Percentiles rank a stretch among this genome's conserved stretches.
Evolutionary conservation across 192 early-diverging fungal genomes (phyloP).

Genomic region (Entomortierella lignicola): DNA sequence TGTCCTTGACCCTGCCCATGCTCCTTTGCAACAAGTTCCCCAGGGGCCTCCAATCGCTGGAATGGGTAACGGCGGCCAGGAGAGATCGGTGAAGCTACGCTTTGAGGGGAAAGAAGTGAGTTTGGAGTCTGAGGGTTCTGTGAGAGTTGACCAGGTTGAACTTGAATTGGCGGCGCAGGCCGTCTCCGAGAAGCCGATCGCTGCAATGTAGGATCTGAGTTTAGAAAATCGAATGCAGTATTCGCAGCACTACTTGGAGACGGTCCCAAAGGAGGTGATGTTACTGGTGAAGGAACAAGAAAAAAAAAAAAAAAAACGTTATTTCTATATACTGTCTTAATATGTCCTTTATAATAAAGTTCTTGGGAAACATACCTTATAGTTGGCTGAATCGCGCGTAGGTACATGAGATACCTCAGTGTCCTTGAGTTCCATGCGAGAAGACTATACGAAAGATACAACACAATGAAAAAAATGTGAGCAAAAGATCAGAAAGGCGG

Average conservation of each 20-base stretch:
- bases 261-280: slow-evolving; percentile 31
- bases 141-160: slow-evolving; percentile 3
- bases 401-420: slow-evolving; percentile 15
- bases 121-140: slow-evolving; percentile 2
- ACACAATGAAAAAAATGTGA: neutral
- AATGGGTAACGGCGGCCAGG: slow-evolving; percentile 41
- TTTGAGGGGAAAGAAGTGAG: slow-evolving; percentile 26
- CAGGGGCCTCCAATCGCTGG: slow-evolving; percentile 25
- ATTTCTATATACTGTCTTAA: no score
- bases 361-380: slow-evolving; percentile 24
- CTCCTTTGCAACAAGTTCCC: slow-evolving; percentile 11
- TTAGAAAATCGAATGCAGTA: slow-evolving; percentile 41
- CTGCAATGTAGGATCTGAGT: slow-evolving; percentile 43
- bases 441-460: neutral
- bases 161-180: slow-evolving; percentile 30
- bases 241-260: slow-evolving; percentile 5
- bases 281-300: slow-evolving; percentile 39
- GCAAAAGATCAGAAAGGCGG: neutral
- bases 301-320: no score
- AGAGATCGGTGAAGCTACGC: slow-evolving; percentile 27
- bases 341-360: no score
- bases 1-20: slow-evolving; percentile 44
- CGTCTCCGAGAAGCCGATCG: slow-evolving; percentile 37
- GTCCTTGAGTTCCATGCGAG: slow-evolving; percentile 21
- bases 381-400: slow-evolving; percentile 39